These are phyloP conservation scores for Phycomyces blakesleeanus DNA, from an alignment of 192 early-diverging fungal species.

Conservation along the genomic window DNA sequence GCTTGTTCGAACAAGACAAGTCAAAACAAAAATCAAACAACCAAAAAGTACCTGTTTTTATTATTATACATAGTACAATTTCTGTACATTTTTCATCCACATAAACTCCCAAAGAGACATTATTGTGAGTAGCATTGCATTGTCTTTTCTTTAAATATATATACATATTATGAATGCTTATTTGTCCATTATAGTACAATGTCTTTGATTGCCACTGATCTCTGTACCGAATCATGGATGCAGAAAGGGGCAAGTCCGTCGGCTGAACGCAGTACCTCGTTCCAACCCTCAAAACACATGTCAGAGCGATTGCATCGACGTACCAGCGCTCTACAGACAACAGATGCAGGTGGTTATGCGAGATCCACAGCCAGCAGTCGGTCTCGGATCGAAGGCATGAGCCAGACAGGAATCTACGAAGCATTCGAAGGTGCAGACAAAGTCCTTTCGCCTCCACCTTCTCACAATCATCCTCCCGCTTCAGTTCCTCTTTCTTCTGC, in stretches of 20 bases:
- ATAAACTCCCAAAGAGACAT: too few species aligned
- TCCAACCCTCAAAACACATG: neutral
- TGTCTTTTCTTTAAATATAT: too few species aligned
- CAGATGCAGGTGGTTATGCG: neutral
- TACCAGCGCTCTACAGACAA: conserved; percentile 1
- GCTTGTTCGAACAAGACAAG: too few species aligned
- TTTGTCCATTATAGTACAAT: too few species aligned
- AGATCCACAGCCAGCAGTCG: neutral
- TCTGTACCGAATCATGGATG: neutral
- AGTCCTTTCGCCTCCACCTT: neutral
- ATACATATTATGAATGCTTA: too few species aligned
- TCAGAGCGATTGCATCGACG: neutral
- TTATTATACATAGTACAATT: too few species aligned
- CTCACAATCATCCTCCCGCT: too few species aligned
- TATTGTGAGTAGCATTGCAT: too few species aligned
- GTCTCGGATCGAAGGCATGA: neutral
- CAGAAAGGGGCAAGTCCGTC: neutral
- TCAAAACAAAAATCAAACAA: too few species aligned
- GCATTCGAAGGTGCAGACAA: neutral
- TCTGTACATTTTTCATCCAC: too few species aligned
- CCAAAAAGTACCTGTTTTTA: too few species aligned
- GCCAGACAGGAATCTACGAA: neutral
- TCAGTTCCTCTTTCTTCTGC: neutral
- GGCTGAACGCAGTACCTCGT: neutral
- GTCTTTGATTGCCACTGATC: neutral